Evolutionary conservation across 1,284 basidiomycete species (phyloP), one percentile per base, ranked within the genome.

Genomic region (Tylopilus sp.): DNA sequence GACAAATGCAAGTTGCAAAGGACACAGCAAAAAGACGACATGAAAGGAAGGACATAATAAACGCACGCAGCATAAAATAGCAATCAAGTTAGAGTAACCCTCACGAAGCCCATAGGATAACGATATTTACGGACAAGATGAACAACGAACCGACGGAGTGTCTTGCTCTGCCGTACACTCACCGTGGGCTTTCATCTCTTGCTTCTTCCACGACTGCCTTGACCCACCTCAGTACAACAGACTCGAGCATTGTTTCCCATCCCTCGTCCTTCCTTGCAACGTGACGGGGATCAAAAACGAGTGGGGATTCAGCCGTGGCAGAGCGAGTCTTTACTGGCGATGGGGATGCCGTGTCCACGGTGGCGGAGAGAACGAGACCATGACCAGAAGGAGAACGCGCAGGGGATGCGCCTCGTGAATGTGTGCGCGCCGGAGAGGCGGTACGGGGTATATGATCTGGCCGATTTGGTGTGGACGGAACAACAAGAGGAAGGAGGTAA

Each of bases 231-330:
- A 77, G 41, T 10, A 92, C 66, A 0, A 81, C 74, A 12, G 60
- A 59, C 61, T 85, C 82, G 11, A 94, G 72, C 86, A 92, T 89
- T 18, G 72, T 70, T 46, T 90, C 82, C 92, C 92, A 94, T 0
- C 87, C 89, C 0, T 77, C 73, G 9, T 87, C 88, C 51, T 76
- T 79, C 48, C 82, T 75, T 30, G 89, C 90, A 1, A 93, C 79
- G 11, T 81, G 64, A 42, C 77, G 78, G 0, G 89, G 81, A 59
- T 92, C 88, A 57, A 94, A 92, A 8, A 75, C 51, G 23, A 81
- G 46, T 6, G 58, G 56, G 4, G 65, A 55, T 19, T 71, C 67
- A 25, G 53, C 47, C 25, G 49, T 57, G 19, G 59, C 25, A 4
- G 55, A 66, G n/a, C 53, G 66, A 16, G 52, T 15, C 43, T 53